Percentiles rank a stretch among this genome's conserved stretches.
These are phyloP conservation scores for Ceratonia siliqua DNA, from an alignment of 306 rosid genomes.

Conservation along the genomic window DNA sequence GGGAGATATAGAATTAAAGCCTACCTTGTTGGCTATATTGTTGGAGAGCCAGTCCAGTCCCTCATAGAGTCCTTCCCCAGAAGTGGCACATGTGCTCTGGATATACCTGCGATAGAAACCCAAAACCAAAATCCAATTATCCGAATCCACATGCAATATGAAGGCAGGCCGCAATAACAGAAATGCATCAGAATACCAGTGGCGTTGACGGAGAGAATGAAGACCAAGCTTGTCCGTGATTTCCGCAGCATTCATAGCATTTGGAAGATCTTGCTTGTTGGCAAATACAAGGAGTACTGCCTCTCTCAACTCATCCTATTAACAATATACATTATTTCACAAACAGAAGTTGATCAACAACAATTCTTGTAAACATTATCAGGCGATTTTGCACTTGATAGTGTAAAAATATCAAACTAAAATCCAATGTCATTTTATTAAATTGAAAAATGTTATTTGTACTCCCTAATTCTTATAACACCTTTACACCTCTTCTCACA, in stretches of 20 bases:
- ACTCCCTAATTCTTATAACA: no score
- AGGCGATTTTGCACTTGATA: conserved; percentile 6
- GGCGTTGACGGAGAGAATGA: conserved; percentile 47
- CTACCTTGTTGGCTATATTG: conserved; percentile 44
- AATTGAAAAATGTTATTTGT: no score
- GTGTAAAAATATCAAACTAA: neutral
- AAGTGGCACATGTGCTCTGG: conserved; percentile 45
- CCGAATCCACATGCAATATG: neutral
- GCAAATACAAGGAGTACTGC: conserved; percentile 48
- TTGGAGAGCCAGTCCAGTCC: conserved; percentile 49
- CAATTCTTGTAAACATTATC: neutral
- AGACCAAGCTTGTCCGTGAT: conserved; percentile 47
- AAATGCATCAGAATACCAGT: conserved; percentile 34
- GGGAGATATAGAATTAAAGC: neutral
- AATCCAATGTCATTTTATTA: neutral
- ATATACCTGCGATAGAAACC: conserved; percentile 29
- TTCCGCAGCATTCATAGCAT: conserved; percentile 48
- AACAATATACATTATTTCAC: conserved; percentile 8
- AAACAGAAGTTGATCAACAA: conserved; percentile 4
- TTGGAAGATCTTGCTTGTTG: conserved; percentile 50
- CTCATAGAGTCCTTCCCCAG: conserved; percentile 48
- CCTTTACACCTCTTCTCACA: no score
- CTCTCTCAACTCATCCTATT: conserved; percentile 44
- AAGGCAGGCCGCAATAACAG: neutral
- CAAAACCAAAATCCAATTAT: neutral